phyloP scores from a whole-genome alignment of 768 basidiomycete species.

The Russula abietina region DNA sequence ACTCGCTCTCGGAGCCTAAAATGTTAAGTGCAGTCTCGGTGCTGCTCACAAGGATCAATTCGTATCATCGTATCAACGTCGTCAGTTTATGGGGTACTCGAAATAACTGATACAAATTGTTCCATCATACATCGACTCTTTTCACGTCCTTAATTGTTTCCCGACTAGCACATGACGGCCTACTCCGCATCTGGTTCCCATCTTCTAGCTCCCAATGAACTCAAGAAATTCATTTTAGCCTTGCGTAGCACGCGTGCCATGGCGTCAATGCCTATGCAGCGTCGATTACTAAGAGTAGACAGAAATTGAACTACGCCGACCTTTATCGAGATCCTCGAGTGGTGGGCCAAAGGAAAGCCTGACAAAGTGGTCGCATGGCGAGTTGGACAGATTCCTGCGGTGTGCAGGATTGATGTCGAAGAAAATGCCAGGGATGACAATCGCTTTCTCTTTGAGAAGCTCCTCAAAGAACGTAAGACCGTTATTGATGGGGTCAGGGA shows the following conservation, averaged over 20 bases:
- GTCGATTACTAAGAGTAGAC: background rate
- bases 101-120: too few species aligned
- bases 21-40: background rate
- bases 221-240: too few species aligned
- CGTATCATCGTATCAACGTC: background rate
- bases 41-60: background rate
- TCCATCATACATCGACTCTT: too few species aligned
- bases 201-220: too few species aligned
- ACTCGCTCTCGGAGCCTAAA: too few species aligned
- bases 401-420: slow-evolving; percentile 79
- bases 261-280: slow-evolving; percentile 64
- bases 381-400: slow-evolving; percentile 83
- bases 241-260: slow-evolving; percentile 73
- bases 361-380: slow-evolving; percentile 86
- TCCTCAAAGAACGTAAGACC: slow-evolving; percentile 96
- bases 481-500: slow-evolving; percentile 80
- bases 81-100: too few species aligned
- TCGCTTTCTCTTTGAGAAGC: slow-evolving; percentile 82
- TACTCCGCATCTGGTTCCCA: too few species aligned
- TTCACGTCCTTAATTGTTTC: too few species aligned
- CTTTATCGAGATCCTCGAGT: slow-evolving; percentile 70
- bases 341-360: slow-evolving; percentile 85
- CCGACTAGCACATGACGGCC: too few species aligned
- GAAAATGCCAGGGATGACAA: slow-evolving; percentile 88
- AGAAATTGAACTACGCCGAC: slow-evolving; percentile 31